Evolutionary conservation across 768 basidiomycete genomes (phyloP), one percentile per base, ranked within the genome.

Genomic region (Crucibulum laeve): DNA sequence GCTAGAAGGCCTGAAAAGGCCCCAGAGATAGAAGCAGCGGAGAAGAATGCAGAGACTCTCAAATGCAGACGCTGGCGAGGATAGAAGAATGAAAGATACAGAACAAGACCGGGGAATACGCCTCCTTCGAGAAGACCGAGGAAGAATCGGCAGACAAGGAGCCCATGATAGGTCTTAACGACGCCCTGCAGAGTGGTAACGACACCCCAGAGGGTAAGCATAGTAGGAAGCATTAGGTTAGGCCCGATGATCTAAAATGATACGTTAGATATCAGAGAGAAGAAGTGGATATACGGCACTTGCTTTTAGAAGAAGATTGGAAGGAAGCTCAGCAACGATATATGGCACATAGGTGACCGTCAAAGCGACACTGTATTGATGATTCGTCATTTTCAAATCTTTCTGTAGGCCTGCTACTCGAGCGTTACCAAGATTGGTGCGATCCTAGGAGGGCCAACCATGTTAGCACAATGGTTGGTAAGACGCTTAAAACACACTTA

Each of bases 1-100:
- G 85, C 83, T 18, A 89, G 71, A 3, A 87, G 67, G 24, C 86
- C 84, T 1, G 80, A 82, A 53, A 86, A 84, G 0, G 81, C 80
- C 2, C 81, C 81, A 0, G 84, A 77, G 18, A 82, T 63, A 1
- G 79, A 79, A 2, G 79, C 69, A 0, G 73, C 63, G 5, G 73
- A 71, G 58, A 76, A 76, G 62, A 77, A 76, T 15, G 65, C 62
- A 6, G 72, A 66, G 42, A 77, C 59, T 49, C n/a, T n/a, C n/a
- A n/a, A n/a, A n/a, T 76, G 65, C 57, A 82, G 53, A 49, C 65
- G 51, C 53, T 70, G 56, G 62, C 77, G 69, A 21, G 76, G 76
- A 45, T 77, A 77, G 54, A 74, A 80, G 48, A 67, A 73, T 5
- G 79, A 80, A 4, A 80, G 64, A 47, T 79, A 80, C 3, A 81